These are phyloP conservation scores for Psilocybe cubensis DNA, from an alignment of 768 basidiomycete genomes.

Conservation along the genomic window DNA sequence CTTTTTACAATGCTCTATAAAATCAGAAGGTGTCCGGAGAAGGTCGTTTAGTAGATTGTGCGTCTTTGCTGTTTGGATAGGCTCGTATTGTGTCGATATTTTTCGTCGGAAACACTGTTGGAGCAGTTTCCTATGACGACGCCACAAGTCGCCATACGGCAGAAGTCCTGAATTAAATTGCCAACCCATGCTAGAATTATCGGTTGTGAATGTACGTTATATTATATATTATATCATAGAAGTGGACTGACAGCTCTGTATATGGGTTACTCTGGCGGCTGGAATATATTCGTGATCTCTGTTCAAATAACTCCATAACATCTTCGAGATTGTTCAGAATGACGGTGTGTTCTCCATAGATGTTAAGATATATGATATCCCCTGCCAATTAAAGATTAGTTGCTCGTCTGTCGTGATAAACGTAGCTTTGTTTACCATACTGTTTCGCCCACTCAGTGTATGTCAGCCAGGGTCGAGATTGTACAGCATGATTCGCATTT, in stretches of 20 bases:
- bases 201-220: background rate
- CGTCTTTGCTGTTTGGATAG: constrained; percentile 33
- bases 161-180: constrained; percentile 39
- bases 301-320: constrained; percentile 36
- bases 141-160: constrained; percentile 40
- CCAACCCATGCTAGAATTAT: constrained; percentile 34
- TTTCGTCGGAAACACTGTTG: constrained; percentile 39
- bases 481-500: constrained; percentile 4
- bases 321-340: constrained; percentile 30
- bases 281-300: constrained; percentile 49
- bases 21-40: constrained; percentile 18
- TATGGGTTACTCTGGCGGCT: constrained; percentile 40
- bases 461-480: constrained; percentile 11
- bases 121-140: constrained; percentile 38
- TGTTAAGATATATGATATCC: constrained; percentile 20
- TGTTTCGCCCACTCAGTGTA: constrained; percentile 20
- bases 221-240: background rate
- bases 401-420: background rate
- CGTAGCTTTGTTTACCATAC: constrained; percentile 12
- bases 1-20: constrained; percentile 19
- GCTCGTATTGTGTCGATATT: constrained; percentile 28
- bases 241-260: constrained; percentile 17
- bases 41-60: constrained; percentile 33
- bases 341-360: constrained; percentile 24
- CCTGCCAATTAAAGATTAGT: constrained; percentile 7